Evolutionary conservation across 768 basidiomycete genomes (phyloP).

Genomic region (Leccinum variicolor): DNA sequence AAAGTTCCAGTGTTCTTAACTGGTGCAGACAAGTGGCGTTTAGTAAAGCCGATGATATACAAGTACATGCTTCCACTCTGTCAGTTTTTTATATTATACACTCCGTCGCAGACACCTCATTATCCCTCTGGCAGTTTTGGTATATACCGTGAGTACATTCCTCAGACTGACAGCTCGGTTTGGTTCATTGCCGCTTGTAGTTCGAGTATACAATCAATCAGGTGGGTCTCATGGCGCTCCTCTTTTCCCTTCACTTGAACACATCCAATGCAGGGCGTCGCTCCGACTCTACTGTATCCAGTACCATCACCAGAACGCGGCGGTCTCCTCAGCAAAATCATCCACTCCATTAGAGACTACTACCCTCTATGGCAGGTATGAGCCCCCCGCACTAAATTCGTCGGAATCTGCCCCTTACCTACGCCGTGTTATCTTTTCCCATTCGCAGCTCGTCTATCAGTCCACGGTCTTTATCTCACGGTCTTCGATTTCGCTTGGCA

Average conservation of each 20-base stretch:
- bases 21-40: constrained; percentile 69
- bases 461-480: constrained; percentile 92
- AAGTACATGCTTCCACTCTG: constrained; percentile 94
- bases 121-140: constrained; percentile 40
- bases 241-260: neutral
- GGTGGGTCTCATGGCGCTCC: constrained; percentile 32
- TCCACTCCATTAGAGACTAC: constrained; percentile 85
- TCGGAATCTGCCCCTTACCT: constrained; percentile 1
- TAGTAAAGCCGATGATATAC: constrained; percentile 74
- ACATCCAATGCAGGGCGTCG: constrained; percentile 57
- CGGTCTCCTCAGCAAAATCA: constrained; percentile 68
- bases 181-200: constrained; percentile 39
- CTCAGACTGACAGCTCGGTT: neutral
- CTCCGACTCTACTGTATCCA: constrained; percentile 87
- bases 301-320: constrained; percentile 62
- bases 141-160: constrained; percentile 51
- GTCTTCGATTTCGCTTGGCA: constrained; percentile 80
- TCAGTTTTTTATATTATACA: constrained; percentile 38
- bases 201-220: constrained; percentile 93
- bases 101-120: constrained; percentile 12
- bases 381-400: constrained; percentile 6
- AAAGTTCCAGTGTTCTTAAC: constrained; percentile 55
- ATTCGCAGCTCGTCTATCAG: constrained; percentile 72
- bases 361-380: constrained; percentile 93
- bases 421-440: neutral